Evolutionary conservation across 805 yeast genomes (phyloP).

Genomic region (Myxozyma melibiosi): DNA sequence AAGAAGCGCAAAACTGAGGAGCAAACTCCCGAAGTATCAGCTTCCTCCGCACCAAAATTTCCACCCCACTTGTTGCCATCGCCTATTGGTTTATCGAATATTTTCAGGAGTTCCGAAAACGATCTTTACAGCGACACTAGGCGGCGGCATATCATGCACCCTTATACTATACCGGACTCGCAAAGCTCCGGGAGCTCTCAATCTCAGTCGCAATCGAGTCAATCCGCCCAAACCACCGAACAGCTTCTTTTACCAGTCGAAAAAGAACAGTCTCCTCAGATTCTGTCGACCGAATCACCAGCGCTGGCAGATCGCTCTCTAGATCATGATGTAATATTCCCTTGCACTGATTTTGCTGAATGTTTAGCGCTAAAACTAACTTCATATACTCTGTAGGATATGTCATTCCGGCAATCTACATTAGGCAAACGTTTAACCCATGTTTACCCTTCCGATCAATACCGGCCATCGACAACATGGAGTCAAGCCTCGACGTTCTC

Average conservation of each 20-base stretch:
- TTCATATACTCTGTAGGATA: not conserved
- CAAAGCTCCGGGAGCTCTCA: slow-evolving; percentile 8
- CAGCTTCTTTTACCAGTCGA: no score
- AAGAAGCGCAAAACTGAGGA: slow-evolving; percentile 2
- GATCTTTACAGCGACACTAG: slow-evolving; percentile 12
- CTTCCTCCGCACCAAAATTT: not conserved
- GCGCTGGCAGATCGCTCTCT: not conserved
- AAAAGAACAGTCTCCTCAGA: not conserved
- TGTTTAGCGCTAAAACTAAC: no score
- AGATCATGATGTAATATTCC: no score
- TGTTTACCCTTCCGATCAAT: not conserved
- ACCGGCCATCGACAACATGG: not conserved
- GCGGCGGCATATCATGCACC: slow-evolving; percentile 1
- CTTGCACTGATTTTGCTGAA: no score
- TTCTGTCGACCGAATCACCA: not conserved
- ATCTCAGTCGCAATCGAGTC: not conserved
- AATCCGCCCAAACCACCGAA: not conserved
- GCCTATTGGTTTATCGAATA: not conserved
- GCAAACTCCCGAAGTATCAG: not conserved
- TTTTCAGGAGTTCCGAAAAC: slow-evolving; percentile 3
- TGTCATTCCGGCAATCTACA: not conserved
- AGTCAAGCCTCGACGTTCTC: not conserved
- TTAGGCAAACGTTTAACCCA: not conserved
- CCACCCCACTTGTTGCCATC: slow-evolving; percentile 3
- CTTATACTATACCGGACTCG: slow-evolving; percentile 5